phyloP scores from a whole-genome alignment of 2,329 filamentous ascomycete genomes.

The Penicillium palitans region DNA sequence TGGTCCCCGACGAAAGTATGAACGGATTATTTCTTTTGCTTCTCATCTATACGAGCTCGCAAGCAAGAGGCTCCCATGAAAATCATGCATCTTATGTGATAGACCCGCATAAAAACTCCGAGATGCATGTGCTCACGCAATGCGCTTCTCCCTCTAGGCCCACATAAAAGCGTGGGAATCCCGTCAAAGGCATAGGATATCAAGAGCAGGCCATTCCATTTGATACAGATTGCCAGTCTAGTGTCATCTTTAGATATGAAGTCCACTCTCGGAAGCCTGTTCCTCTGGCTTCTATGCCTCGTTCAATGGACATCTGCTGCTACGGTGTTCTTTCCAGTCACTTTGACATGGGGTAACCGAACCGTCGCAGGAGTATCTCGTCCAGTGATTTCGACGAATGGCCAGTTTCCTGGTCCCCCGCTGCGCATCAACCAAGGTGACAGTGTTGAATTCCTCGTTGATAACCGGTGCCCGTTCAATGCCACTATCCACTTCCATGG shows the following conservation, averaged over 20 bases:
- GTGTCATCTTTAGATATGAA: conserved; percentile 6
- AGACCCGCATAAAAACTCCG: not conserved
- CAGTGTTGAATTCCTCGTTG: conserved; percentile 31
- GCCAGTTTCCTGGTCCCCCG: conserved; percentile 31
- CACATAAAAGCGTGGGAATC: not conserved
- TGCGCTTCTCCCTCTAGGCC: not conserved
- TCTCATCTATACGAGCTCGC: not conserved
- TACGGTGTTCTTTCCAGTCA: conserved; percentile 22
- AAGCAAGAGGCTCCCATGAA: not conserved
- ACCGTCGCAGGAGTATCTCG: conserved; percentile 27
- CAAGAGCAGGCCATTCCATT: not conserved
- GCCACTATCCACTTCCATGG: conserved; percentile 37
- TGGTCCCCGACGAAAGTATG: not conserved
- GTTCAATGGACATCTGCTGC: conserved; percentile 16
- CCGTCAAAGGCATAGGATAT: not conserved
- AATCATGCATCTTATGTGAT: not conserved
- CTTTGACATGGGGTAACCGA: conserved; percentile 28
- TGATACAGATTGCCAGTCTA: not conserved
- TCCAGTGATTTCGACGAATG: conserved; percentile 31
- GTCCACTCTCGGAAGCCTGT: not conserved
- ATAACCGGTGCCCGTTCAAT: conserved; percentile 32
- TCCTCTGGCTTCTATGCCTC: conserved; percentile 13
- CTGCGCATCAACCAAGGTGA: conserved; percentile 31
- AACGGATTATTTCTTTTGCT: not conserved
- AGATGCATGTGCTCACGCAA: conserved; percentile 3